phyloP scores from a whole-genome alignment of 768 basidiomycete species.

The Cystofilobasidium bisporidii region DNA sequence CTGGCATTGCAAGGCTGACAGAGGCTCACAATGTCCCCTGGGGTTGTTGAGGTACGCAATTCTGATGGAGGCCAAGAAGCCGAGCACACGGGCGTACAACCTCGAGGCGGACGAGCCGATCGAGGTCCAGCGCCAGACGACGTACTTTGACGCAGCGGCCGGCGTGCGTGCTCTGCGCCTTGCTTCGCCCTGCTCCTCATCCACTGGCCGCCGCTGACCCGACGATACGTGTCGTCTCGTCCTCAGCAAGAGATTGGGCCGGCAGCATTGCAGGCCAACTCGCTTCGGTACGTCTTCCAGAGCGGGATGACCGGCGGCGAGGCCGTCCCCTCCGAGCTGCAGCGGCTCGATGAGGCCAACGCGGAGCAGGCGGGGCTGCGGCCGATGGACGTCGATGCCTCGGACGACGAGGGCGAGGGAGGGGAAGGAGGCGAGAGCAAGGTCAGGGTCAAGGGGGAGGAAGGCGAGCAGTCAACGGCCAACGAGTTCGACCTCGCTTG shows the following conservation, averaged over 20 bases:
- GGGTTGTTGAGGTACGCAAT: constrained; percentile 84
- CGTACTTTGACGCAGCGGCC: constrained; percentile 64
- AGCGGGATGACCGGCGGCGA: background rate
- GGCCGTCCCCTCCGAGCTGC: background rate
- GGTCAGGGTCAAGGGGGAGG: background rate
- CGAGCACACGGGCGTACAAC: constrained; percentile 68
- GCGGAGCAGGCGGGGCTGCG: background rate
- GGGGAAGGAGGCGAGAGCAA: too few species aligned
- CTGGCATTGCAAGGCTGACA: background rate
- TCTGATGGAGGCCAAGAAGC: constrained; percentile 79
- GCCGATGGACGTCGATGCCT: background rate
- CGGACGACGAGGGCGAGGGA: background rate
- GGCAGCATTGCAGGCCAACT: background rate
- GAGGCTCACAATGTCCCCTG: too few species aligned
- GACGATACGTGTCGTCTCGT: too few species aligned
- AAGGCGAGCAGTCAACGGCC: background rate
- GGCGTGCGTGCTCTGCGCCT: too few species aligned
- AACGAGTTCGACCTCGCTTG: constrained; percentile 1
- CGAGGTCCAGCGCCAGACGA: constrained; percentile 62
- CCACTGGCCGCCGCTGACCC: too few species aligned
- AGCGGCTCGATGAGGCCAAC: background rate
- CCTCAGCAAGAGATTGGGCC: background rate
- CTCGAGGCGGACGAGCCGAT: constrained; percentile 66
- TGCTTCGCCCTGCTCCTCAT: too few species aligned
- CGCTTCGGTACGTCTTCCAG: background rate